Percentiles rank a stretch among this genome's conserved stretches.
Conservation (phyloP, 768 basidiomycete genomes). For the Amyloporia xantha region DNA sequence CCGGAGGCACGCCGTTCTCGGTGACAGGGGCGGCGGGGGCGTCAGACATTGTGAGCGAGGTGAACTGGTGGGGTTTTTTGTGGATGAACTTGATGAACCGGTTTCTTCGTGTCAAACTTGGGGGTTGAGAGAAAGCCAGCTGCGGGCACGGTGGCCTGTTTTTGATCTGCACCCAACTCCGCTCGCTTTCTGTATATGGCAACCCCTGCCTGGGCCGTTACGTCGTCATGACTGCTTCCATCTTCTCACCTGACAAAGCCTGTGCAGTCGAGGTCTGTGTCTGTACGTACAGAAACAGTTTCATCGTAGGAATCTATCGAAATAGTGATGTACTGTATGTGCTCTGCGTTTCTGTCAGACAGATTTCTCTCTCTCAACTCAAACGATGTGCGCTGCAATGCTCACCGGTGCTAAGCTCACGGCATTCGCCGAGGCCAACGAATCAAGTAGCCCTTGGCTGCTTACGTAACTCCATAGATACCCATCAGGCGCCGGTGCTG, state of each 20-base stretch:
- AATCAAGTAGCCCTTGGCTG: constrained; percentile 7
- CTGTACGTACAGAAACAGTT: neutral
- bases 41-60: constrained; percentile 74
- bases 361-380: no score
- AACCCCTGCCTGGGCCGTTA: constrained; percentile 12
- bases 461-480: constrained; percentile 16
- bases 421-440: neutral
- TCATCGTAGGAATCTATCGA: no score
- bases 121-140: constrained; percentile 58
- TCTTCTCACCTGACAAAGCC: constrained; percentile 4
- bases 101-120: constrained; percentile 82
- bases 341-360: no score
- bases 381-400: neutral
- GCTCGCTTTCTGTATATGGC: constrained; percentile 16
- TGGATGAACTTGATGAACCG: constrained; percentile 75
- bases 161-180: constrained; percentile 27
- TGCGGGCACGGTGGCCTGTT: constrained; percentile 18
- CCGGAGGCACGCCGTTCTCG: constrained; percentile 80
- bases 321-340: no score
- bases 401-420: neutral
- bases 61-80: constrained; percentile 47
- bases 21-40: constrained; percentile 82
- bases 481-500: neutral
- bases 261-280: neutral
- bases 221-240: constrained; percentile 38